Percentiles rank a stretch among this genome's conserved stretches.
Evolutionary conservation across 345 rosid genomes (phyloP).

Genomic region (Microcos paniculata): DNA sequence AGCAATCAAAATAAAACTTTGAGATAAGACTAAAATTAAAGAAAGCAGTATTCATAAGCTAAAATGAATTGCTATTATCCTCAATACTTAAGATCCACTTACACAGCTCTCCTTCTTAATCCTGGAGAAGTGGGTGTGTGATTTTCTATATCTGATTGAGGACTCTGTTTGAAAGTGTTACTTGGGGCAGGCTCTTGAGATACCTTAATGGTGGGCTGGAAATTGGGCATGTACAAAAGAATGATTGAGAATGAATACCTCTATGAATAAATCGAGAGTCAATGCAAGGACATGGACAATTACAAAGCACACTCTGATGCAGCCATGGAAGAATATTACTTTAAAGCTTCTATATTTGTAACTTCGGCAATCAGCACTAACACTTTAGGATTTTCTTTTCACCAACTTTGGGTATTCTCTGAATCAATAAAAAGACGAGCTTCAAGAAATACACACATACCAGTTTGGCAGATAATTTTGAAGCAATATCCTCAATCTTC

Average conservation of each 20-base stretch:
- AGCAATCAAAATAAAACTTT: neutral
- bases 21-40: neutral
- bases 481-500: slow-evolving; percentile 75
- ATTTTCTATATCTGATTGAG: slow-evolving; percentile 41
- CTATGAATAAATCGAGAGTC: neutral
- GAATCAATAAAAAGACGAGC: neutral
- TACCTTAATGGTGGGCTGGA: slow-evolving; percentile 46
- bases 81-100: slow-evolving; percentile 24
- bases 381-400: neutral
- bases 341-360: neutral
- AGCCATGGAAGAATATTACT: neutral
- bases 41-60: neutral
- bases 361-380: neutral
- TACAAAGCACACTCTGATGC: neutral
- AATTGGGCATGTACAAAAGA: slow-evolving; percentile 1
- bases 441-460: slow-evolving; percentile 32
- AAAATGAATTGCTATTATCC: neutral
- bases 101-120: slow-evolving; percentile 82
- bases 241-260: neutral
- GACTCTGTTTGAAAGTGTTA: slow-evolving; percentile 39
- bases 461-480: slow-evolving; percentile 45
- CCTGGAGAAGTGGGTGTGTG: slow-evolving; percentile 55
- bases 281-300: neutral
- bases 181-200: slow-evolving; percentile 33
- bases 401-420: neutral